A percentile compares a stretch with the other conserved stretches of the same genome.
These are phyloP conservation scores for Lodderomyces beijingensis DNA, from an alignment of 1,139 yeast species.

Conservation along the genomic window DNA sequence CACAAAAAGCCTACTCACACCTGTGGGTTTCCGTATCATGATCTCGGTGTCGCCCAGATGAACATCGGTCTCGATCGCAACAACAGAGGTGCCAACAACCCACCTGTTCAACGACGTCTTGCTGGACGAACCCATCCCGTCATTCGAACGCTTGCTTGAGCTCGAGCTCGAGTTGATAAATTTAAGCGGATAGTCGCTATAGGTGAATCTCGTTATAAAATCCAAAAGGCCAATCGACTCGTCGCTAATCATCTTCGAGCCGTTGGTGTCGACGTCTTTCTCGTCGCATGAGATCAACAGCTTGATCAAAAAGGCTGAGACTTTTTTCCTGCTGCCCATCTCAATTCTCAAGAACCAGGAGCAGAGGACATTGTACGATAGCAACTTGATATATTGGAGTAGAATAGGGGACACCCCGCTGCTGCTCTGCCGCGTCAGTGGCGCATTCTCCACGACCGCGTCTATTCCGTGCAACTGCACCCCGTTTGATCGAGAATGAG, in stretches of 20 bases:
- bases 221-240: slow-evolving; percentile 66
- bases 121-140: too few species aligned
- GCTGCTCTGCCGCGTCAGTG: too few species aligned
- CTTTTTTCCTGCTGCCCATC: slow-evolving; percentile 51
- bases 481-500: too few species aligned
- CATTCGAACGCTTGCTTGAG: slow-evolving; percentile 13
- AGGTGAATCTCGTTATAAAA: slow-evolving; percentile 62
- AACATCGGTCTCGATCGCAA: too few species aligned
- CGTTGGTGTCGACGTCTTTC: too few species aligned
- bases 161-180: slow-evolving; percentile 24
- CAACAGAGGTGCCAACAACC: too few species aligned
- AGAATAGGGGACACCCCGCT: slow-evolving; percentile 43
- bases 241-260: slow-evolving; percentile 30
- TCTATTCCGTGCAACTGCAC: too few species aligned
- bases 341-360: slow-evolving; percentile 71
- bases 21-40: too few species aligned
- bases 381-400: slow-evolving; percentile 55
- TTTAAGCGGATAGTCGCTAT: slow-evolving; percentile 57
- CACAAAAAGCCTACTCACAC: too few species aligned
- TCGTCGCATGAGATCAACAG: slow-evolving; percentile 44
- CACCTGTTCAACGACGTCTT: slow-evolving; percentile 30
- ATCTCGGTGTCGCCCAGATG: too few species aligned
- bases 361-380: slow-evolving; percentile 67
- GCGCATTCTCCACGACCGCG: too few species aligned
- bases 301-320: slow-evolving; percentile 61